A percentile compares a stretch with the other conserved stretches of the same genome.
Conservation (phyloP, 2,329 filamentous ascomycete genomes). For the Monilinia polystroma region DNA sequence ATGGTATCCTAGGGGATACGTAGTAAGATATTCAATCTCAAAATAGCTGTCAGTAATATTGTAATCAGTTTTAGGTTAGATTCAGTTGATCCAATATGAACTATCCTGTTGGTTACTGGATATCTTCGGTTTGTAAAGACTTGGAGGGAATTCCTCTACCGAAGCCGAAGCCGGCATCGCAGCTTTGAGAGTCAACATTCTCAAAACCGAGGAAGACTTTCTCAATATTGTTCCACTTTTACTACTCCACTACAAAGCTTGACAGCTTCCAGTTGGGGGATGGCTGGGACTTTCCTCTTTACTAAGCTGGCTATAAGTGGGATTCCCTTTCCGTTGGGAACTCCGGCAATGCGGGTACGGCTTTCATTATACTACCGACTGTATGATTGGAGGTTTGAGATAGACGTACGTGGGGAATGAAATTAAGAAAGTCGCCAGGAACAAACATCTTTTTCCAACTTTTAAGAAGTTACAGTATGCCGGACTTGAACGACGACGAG, state of each 20-base stretch:
- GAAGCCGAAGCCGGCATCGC: conserved; percentile 12
- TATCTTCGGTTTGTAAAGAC: no score
- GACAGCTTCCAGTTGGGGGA: conserved; percentile 10
- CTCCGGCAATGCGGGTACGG: background rate
- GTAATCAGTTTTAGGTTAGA: no score
- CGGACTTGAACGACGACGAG: background rate
- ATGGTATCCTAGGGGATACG: no score
- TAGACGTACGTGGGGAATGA: background rate
- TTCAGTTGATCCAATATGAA: no score
- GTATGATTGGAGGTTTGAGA: background rate
- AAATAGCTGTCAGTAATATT: no score
- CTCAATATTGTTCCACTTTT: conserved; percentile 19
- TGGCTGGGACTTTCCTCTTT: background rate
- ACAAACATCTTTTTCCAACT: background rate
- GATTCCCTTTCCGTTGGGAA: conserved; percentile 13
- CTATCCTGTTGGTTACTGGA: no score
- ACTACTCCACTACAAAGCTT: background rate
- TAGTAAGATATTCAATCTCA: no score
- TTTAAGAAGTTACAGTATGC: background rate
- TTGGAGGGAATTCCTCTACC: background rate
- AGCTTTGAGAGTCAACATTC: background rate
- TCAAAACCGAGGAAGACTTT: conserved; percentile 5
- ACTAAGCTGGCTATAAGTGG: conserved; percentile 4
- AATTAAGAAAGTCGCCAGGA: background rate
- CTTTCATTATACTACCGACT: background rate